phyloP scores from a whole-genome alignment of 768 basidiomycete genomes.

The Leccinum aurantiacum region DNA sequence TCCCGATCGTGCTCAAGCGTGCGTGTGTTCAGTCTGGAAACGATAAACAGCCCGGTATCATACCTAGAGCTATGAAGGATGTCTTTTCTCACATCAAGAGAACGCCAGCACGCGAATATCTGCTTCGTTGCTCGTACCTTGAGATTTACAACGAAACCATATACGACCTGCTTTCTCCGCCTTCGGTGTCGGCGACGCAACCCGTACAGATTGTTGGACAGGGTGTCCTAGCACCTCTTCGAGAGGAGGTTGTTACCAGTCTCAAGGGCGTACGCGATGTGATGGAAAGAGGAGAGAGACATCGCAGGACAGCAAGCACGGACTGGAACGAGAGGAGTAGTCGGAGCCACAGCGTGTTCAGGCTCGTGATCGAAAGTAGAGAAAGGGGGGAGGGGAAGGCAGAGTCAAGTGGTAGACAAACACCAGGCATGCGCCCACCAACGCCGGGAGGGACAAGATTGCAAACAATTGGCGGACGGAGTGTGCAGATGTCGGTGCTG shows the following conservation, averaged over 20 bases:
- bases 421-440: slow-evolving; percentile 50
- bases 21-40: slow-evolving; percentile 54
- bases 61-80: slow-evolving; percentile 89
- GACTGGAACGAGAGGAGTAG: slow-evolving; percentile 98
- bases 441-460: slow-evolving; percentile 63
- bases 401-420: slow-evolving; percentile 44
- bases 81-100: slow-evolving; percentile 82
- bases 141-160: slow-evolving; percentile 97
- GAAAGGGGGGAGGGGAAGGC: slow-evolving; percentile 56
- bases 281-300: slow-evolving; percentile 80
- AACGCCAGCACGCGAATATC: slow-evolving; percentile 81
- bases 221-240: slow-evolving; percentile 68
- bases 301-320: slow-evolving; percentile 90
- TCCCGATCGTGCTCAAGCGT: too few relatives aligned
- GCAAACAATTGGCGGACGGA: slow-evolving; percentile 76
- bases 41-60: slow-evolving; percentile 88
- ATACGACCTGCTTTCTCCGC: slow-evolving; percentile 81
- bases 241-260: slow-evolving; percentile 93
- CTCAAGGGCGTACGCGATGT: slow-evolving; percentile 84
- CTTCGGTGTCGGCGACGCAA: slow-evolving; percentile 48
- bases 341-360: slow-evolving; percentile 91
- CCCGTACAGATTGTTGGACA: slow-evolving; percentile 77
- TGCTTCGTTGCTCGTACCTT: slow-evolving; percentile 94
- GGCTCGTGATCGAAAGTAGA: slow-evolving; percentile 88
- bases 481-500: slow-evolving; percentile 75